Conservation (phyloP, 2,329 filamentous ascomycete genomes). For the Alternaria arbusti region DNA sequence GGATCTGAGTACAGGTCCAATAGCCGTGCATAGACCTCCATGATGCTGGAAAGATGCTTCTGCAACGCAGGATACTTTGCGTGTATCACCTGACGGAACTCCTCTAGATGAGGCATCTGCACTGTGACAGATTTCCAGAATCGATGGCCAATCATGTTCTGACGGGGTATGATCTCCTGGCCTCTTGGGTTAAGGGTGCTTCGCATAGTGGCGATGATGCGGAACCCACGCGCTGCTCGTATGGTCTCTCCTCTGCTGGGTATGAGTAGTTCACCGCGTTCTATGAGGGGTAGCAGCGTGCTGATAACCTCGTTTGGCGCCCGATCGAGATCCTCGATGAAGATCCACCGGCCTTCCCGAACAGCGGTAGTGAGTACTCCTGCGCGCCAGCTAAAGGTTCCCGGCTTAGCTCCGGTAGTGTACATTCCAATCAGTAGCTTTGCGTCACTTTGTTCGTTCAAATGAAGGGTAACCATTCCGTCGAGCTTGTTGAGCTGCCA, state of each 20-base stretch:
- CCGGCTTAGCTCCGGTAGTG: slow-evolving; percentile 83
- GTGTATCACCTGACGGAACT: slow-evolving; percentile 76
- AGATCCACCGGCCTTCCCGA: slow-evolving; percentile 90
- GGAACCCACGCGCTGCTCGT: slow-evolving; percentile 81
- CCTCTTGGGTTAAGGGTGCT: slow-evolving; percentile 70
- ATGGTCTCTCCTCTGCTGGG: slow-evolving; percentile 88
- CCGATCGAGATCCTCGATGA: slow-evolving; percentile 95
- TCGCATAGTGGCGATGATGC: slow-evolving; percentile 89
- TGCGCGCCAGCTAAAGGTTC: slow-evolving; percentile 89
- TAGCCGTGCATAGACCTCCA: slow-evolving; percentile 62
- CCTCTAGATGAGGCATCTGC: slow-evolving; percentile 67
- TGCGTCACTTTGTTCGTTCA: slow-evolving; percentile 98
- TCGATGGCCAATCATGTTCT: slow-evolving; percentile 77
- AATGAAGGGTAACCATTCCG: slow-evolving; percentile 88
- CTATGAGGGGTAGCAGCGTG: slow-evolving; percentile 88
- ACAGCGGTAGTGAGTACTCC: slow-evolving; percentile 95
- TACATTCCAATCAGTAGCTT: slow-evolving; percentile 97
- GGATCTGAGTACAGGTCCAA: slow-evolving; percentile 49
- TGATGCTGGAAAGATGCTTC: slow-evolving; percentile 61
- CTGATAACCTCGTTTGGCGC: slow-evolving; percentile 95
- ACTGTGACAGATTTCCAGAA: slow-evolving; percentile 85
- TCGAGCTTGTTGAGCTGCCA: slow-evolving; percentile 78
- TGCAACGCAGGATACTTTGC: slow-evolving; percentile 73
- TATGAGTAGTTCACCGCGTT: slow-evolving; percentile 87
- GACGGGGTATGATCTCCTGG: slow-evolving; percentile 71